Evolutionary conservation across 1,284 basidiomycete genomes (phyloP), one percentile per base, ranked within the genome.

Genomic region (Vanrija pseudolonga): DNA sequence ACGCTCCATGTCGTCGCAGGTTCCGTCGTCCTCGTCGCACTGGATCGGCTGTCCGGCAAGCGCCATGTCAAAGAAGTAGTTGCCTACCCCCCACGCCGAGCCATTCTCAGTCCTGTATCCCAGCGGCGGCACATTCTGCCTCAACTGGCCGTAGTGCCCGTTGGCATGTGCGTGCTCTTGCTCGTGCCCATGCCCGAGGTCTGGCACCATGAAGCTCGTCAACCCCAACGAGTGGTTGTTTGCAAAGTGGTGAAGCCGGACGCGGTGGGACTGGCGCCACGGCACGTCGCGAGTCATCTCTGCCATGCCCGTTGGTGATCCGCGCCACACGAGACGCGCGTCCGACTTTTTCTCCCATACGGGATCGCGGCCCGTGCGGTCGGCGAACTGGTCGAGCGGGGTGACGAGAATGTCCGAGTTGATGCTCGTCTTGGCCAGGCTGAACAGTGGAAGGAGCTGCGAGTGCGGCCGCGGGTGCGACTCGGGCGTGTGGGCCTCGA

Each of bases 391-490:
- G 48, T 80, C 78, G 4, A 80, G 69, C 3, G 79, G 79, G 12
- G 78, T 77, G 48, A 76, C 69, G 6, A 79, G 69, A 46, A 80
- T 78, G 51, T 80, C 79, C n/a, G 76, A 74, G 59, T 77, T 77
- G 60, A 76, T 65, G 0, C 68, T 66, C 0, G 76, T 77, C 50
- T 76, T 76, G 12, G 74, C 72, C 3, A 74, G 59, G 55, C 71
- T 72, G 64, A 77, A 76, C 3, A 77, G 53, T 1, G 76, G 76
- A 2, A 76, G 51, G 1, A 75, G 64, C 40, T 69, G 64, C 1
- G 72, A 72, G 46, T 75, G 73, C 14, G 73, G 74, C 37, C 64
- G 52, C 19, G 74, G 76, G 51, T 74, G 66, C 1, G 74, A 74
- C 12, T 66, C 55, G 3, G 61, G 56, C 0, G 61, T 64, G 47